Base-by-base conservation (phyloP, 768 basidiomycete genomes). In the Collybia sordida region DNA sequence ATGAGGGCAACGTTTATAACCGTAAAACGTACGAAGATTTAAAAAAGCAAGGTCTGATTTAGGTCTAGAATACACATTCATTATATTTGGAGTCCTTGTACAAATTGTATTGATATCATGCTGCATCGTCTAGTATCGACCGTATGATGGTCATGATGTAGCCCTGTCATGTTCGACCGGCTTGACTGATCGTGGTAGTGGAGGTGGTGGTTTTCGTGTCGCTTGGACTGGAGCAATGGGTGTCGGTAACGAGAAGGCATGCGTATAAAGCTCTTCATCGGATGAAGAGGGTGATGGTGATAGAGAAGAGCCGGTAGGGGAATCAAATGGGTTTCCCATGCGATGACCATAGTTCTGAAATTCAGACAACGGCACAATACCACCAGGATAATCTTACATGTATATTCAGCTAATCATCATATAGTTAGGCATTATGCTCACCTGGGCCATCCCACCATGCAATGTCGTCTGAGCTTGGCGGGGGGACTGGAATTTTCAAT, bases 1-100 rank as follows among this genome's bases (percentile, higher is more conserved):
- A 92, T 40, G 97, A 98, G 65, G 97, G 97, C 14, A 98, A 99
- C 59, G 97, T 98, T 43, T 98, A 98, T 70, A 94, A 94, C 69
- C 85, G 87, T 62, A 97, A 97, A 77, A 96, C 93, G n/a, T 98
- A 94, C 63, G 93, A 96, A 59, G 93, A 96, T 62, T 75, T 97
- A 58, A 96, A 94, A 78, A 93, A 94, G 72, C 95, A 98, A 65
- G 95, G 94, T 50, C 72, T 96, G 49, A 90, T 95, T 49, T 90
- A 71, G 69, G 53, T 18, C 41, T 31, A 44, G 36, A 38, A 36
- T 47, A 45, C 23, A 35, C 23, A 17, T 24, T 21, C 39, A 40
- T 40, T 21, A 21, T 17, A 40, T 6, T 40, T 24, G 11, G 39
- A 21, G 7, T 24, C 11, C 23, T 24, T 40, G 39, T 40, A 19